Conservation (phyloP, 495 filamentous ascomycete species). For the Oleoguttula mirabilis region DNA sequence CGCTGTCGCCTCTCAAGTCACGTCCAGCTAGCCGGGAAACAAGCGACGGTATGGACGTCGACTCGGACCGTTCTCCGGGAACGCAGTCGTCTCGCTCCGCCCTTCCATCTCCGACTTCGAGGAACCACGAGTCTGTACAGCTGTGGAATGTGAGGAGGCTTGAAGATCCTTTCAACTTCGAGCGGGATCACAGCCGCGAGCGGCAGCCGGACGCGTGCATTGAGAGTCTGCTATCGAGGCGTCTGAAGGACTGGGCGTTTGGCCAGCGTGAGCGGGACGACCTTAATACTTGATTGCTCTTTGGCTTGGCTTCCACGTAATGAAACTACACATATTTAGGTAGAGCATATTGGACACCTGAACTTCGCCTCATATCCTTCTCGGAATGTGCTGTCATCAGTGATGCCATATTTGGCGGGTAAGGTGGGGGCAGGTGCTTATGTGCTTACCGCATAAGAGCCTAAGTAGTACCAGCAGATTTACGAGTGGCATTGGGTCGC, state of each 20-base stretch:
- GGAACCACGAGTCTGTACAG: constrained; percentile 8
- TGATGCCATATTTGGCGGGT: too few species aligned
- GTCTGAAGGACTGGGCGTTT: constrained; percentile 27
- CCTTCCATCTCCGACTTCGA: constrained; percentile 20
- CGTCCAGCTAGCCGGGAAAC: constrained; percentile 21
- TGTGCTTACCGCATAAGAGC: too few species aligned
- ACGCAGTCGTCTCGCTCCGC: constrained; percentile 1
- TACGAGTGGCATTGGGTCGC: too few species aligned
- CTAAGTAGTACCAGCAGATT: too few species aligned
- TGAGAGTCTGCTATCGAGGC: constrained; percentile 25
- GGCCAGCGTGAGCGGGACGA: too few species aligned
- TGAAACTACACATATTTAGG: too few species aligned
- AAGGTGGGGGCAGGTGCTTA: too few species aligned
- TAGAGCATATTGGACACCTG: too few species aligned
- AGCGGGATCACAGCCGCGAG: constrained; percentile 51
- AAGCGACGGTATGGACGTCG: constrained; percentile 21
- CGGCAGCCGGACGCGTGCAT: constrained; percentile 33
- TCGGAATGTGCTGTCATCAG: too few species aligned
- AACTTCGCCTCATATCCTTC: too few species aligned
- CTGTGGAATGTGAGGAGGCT: constrained; percentile 42
- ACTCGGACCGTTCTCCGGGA: constrained; percentile 14
- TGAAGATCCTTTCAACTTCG: constrained; percentile 40
- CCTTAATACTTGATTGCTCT: too few species aligned
- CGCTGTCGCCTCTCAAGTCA: constrained; percentile 16
- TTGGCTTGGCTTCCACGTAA: too few species aligned